These are phyloP conservation scores for Cyphellophora europaea DNA, from an alignment of 2,329 filamentous ascomycete genomes.

Conservation along the genomic window DNA sequence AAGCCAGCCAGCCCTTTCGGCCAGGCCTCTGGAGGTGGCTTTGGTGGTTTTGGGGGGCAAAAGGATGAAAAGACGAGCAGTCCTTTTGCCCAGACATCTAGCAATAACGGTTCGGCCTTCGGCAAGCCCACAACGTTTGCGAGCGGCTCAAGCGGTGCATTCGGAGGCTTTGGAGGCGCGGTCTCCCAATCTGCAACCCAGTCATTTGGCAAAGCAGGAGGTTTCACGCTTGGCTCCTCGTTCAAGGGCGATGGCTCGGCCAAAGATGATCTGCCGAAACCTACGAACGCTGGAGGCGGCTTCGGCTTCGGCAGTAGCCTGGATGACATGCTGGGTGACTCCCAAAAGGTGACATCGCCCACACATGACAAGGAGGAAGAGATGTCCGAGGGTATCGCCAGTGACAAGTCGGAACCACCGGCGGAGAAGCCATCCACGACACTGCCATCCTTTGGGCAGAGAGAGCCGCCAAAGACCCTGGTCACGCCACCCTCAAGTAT, in stretches of 20 bases:
- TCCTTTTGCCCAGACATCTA: slow-evolving; percentile 21
- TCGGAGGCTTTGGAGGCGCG: slow-evolving; percentile 1
- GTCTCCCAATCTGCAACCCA: too few relatives aligned
- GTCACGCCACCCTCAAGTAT: slow-evolving; percentile 19
- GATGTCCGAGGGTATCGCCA: slow-evolving; percentile 17
- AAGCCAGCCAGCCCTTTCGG: slow-evolving; percentile 2
- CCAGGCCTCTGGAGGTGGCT: slow-evolving; percentile 21
- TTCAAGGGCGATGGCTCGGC: slow-evolving; percentile 33
- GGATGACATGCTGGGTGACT: slow-evolving; percentile 27
- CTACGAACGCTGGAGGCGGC: slow-evolving; percentile 19
- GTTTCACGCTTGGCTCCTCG: slow-evolving; percentile 34
- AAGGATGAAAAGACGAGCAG: slow-evolving; percentile 12
- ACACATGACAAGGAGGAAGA: slow-evolving; percentile 20
- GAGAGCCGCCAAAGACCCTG: slow-evolving; percentile 8
- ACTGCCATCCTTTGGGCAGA: slow-evolving; percentile 1
- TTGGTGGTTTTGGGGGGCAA: slow-evolving; percentile 27
- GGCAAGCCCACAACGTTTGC: slow-evolving; percentile 18
- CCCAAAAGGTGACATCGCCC: slow-evolving; percentile 11
- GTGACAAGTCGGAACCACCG: slow-evolving; percentile 9
- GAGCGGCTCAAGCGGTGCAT: slow-evolving; percentile 18
- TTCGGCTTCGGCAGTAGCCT: slow-evolving; percentile 31
- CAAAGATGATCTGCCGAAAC: slow-evolving; percentile 29
- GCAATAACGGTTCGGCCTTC: slow-evolving; percentile 21
- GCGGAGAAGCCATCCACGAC: slow-evolving; percentile 5
- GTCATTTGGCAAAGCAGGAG: slow-evolving; percentile 16